phyloP scores from a whole-genome alignment of 2,329 filamentous ascomycete genomes.

The Alternaria sp. region DNA sequence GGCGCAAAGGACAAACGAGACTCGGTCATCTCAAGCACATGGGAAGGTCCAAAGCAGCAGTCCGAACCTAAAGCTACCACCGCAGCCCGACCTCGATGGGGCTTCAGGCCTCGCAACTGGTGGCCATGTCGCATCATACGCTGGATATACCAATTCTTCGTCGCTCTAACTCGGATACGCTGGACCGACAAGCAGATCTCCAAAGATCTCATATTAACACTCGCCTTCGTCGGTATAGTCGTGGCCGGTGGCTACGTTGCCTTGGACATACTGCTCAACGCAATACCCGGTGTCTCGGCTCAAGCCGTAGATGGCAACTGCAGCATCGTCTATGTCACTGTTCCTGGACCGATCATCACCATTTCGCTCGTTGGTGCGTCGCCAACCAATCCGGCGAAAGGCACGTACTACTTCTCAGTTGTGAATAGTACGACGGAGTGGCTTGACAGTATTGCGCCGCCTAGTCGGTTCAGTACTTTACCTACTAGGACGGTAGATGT shows the following conservation, averaged over 20 bases:
- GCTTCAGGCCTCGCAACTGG: conserved; percentile 11
- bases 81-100: background rate
- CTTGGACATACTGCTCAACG: conserved; percentile 26
- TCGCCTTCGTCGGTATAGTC: conserved; percentile 11
- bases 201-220: conserved; percentile 24
- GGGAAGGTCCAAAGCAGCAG: background rate
- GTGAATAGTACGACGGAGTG: conserved; percentile 42
- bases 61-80: background rate
- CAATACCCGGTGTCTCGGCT: conserved; percentile 31
- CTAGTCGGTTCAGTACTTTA: conserved; percentile 23
- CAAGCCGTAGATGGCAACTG: conserved; percentile 33
- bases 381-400: conserved; percentile 30
- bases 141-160: conserved; percentile 15
- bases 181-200: conserved; percentile 2
- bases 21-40: conserved; percentile 16
- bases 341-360: conserved; percentile 43
- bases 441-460: conserved; percentile 38
- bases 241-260: conserved; percentile 24
- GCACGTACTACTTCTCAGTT: conserved; percentile 44
- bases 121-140: conserved; percentile 30
- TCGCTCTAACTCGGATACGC: conserved; percentile 14
- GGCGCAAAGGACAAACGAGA: conserved; percentile 9
- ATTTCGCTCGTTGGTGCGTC: conserved; percentile 37
- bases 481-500: conserved; percentile 7
- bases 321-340: conserved; percentile 42